Base-by-base conservation (phyloP, 495 filamentous ascomycete genomes). In the Aspergillus baeticus region DNA sequence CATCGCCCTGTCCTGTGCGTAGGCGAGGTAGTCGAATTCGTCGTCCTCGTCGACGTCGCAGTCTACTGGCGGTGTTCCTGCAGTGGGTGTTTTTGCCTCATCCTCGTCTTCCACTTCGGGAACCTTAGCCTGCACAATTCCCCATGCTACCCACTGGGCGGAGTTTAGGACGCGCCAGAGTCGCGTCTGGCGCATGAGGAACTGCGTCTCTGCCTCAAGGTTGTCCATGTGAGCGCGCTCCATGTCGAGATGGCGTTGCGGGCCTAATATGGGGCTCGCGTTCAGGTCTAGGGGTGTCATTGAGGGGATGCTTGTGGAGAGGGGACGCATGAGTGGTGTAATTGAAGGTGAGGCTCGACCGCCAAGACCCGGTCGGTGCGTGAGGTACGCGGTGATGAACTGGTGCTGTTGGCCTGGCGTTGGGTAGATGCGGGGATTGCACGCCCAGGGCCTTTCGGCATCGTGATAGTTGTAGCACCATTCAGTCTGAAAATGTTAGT, bases 381-480 rank as follows among this genome's bases (percentile, higher is more conserved):
- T 85, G 45, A 98, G 83, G 63, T 99, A 99, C 5, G 91, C 85
- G 34, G 80, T 81, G 61, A 99, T 77, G 71, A 97, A 98, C 43
- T 86, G 87, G 42, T 77, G 78, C 62, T 98, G 94, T 63, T 98
- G 85, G 53, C 90, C 88, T 0, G 78, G 75, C 0, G 81, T 92
- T 0, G 95, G 95, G 67, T 94, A 98, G 35, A 69, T 63, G 29
- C 64, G 66, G n/a, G 81, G 81, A 59, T 88, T 78, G 72, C 89
- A 88, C 10, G 79, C 80, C 74, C 86, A 85, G 2, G 92, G 77
- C 7, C 61, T 68, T 17, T 73, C 69, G 1, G 81, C 65, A 64
- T 92, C 84, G 63, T 96, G 92, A 67, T 99, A 99, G 68, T 99
- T 90, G 75, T 97, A 95, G 67, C 91, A 96, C 94, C 94, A 99